Percentiles rank a stretch among this genome's conserved stretches.
phyloP scores from a whole-genome alignment of 2,329 filamentous ascomycete species.

The Penicillium sp. region DNA sequence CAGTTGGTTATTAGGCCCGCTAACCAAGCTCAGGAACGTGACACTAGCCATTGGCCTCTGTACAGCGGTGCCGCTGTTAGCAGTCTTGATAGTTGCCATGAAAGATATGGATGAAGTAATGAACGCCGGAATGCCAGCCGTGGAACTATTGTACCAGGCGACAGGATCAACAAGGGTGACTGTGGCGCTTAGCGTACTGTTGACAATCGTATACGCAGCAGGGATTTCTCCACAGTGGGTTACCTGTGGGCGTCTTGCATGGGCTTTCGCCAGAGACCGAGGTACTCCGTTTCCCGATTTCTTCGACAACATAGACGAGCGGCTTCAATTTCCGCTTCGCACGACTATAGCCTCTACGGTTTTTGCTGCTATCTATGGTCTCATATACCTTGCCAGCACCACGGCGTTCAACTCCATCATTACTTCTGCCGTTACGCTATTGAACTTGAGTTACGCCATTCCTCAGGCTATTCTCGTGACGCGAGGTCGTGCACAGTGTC shows the following conservation, averaged over 20 bases:
- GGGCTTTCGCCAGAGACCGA: slow-evolving; percentile 30
- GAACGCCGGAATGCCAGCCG: slow-evolving; percentile 8
- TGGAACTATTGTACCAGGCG: slow-evolving; percentile 18
- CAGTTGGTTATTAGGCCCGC: neutral
- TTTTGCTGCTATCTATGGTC: slow-evolving; percentile 24
- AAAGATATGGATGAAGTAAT: neutral
- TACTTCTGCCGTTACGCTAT: slow-evolving; percentile 21
- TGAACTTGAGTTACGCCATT: slow-evolving; percentile 27
- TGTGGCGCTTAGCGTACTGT: slow-evolving; percentile 9
- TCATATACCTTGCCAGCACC: slow-evolving; percentile 27
- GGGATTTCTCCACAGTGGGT: slow-evolving; percentile 26
- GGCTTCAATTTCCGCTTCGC: neutral
- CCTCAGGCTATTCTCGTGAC: slow-evolving; percentile 21
- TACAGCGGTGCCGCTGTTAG: neutral
- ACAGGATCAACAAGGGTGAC: slow-evolving; percentile 20
- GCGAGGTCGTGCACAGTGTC: neutral
- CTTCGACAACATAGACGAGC: neutral
- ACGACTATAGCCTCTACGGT: slow-evolving; percentile 14
- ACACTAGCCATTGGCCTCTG: slow-evolving; percentile 1
- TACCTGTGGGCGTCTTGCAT: slow-evolving; percentile 26
- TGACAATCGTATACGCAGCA: slow-evolving; percentile 16
- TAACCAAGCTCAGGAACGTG: slow-evolving; percentile 16
- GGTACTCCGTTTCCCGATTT: slow-evolving; percentile 8
- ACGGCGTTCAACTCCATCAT: slow-evolving; percentile 31
- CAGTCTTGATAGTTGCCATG: neutral